Percentiles rank a stretch among this genome's conserved stretches.
Conservation (phyloP, 192 early-diverging fungal species). For the Thoreauomyces humboldtii region DNA sequence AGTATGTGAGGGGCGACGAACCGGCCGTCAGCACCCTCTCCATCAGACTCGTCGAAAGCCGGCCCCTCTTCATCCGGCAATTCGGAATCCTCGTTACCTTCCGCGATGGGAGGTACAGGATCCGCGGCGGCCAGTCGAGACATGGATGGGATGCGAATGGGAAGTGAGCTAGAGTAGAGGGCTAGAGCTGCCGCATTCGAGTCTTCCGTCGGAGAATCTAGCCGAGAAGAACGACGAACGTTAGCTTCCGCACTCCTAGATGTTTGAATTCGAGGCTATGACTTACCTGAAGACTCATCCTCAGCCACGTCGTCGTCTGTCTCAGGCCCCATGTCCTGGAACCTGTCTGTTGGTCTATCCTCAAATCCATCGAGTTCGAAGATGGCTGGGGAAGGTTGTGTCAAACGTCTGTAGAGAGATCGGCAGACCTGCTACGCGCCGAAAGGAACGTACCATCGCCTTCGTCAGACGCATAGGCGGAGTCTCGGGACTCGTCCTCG, state of each 20-base stretch:
- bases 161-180: constrained; percentile 24
- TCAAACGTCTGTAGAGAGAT: too few species aligned
- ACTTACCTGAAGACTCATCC: too few species aligned
- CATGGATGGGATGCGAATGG: constrained; percentile 27
- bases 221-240: too few species aligned
- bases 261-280: too few species aligned
- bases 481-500: not conserved
- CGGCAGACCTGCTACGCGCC: too few species aligned
- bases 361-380: constrained; percentile 7
- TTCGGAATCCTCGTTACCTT: not conserved
- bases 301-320: not conserved
- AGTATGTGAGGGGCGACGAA: constrained; percentile 34
- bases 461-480: not conserved
- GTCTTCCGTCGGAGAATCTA: too few species aligned
- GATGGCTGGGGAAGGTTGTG: not conserved
- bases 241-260: too few species aligned
- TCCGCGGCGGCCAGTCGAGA: not conserved
- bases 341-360: not conserved
- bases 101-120: not conserved
- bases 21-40: constrained; percentile 3
- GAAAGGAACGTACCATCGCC: not conserved
- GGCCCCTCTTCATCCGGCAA: too few species aligned
- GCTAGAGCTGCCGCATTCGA: too few species aligned
- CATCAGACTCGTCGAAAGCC: too few species aligned
- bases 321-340: not conserved